A percentile compares a stretch with the other conserved stretches of the same genome.
These are phyloP conservation scores for Esteya vermicola DNA, from an alignment of 2,329 filamentous ascomycete genomes.

Conservation along the genomic window DNA sequence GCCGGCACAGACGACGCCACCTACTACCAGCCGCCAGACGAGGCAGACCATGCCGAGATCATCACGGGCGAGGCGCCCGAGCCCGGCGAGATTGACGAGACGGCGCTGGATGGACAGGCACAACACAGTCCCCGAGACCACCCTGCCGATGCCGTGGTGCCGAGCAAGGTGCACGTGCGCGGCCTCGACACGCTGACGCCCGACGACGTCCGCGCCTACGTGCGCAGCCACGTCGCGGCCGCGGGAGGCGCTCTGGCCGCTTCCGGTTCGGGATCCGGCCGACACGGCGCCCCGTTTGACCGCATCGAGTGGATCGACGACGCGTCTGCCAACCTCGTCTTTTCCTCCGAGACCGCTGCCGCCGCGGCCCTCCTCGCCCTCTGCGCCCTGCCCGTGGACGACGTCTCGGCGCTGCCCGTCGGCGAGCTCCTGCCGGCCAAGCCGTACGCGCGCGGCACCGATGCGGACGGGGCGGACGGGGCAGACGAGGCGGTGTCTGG, in stretches of 20 bases:
- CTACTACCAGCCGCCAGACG: slow-evolving; percentile 16
- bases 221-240: slow-evolving; percentile 48
- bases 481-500: no score
- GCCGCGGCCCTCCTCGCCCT: slow-evolving; percentile 41
- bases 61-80: slow-evolving; percentile 15
- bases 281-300: slow-evolving; percentile 29
- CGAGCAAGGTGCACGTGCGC: slow-evolving; percentile 66
- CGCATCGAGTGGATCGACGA: slow-evolving; percentile 93
- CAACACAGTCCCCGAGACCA: slow-evolving; percentile 10
- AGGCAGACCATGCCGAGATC: slow-evolving; percentile 12
- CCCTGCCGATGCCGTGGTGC: slow-evolving; percentile 13
- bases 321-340: slow-evolving; percentile 75
- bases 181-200: slow-evolving; percentile 75
- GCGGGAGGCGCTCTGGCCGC: slow-evolving; percentile 34
- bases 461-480: slow-evolving; percentile 36
- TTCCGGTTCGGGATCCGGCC: no score
- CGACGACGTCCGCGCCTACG: slow-evolving; percentile 63
- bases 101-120: no score
- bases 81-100: slow-evolving; percentile 27
- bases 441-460: slow-evolving; percentile 50
- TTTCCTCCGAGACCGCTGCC: slow-evolving; percentile 39
- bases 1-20: slow-evolving; percentile 15
- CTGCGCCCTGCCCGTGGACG: slow-evolving; percentile 33
- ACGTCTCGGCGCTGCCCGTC: slow-evolving; percentile 39
- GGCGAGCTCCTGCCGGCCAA: slow-evolving; percentile 59